phyloP scores from a whole-genome alignment of 495 filamentous ascomycete genomes.

The Aspergillus olivimuriae region DNA sequence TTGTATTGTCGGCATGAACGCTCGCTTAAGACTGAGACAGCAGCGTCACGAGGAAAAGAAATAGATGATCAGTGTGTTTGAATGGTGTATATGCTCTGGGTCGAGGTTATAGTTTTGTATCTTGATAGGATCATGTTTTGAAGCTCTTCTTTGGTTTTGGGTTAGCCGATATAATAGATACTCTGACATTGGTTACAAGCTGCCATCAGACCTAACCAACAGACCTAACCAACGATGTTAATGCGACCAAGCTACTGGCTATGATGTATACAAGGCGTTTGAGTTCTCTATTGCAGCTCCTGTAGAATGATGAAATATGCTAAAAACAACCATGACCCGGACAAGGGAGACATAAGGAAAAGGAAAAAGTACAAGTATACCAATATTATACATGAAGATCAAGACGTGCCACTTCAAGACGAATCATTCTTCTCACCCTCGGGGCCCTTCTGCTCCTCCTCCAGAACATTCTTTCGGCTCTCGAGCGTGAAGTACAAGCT shows the following conservation, averaged over 20 bases:
- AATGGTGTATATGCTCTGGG: no score
- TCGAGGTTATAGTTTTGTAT: no score
- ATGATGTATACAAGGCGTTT: neutral
- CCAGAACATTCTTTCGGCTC: conserved; percentile 65
- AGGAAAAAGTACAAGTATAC: conserved; percentile 12
- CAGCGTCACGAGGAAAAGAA: conserved; percentile 2
- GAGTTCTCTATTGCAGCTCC: conserved; percentile 8
- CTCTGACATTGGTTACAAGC: no score
- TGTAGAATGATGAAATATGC: conserved; percentile 9
- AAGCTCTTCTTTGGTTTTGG: no score
- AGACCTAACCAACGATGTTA: no score
- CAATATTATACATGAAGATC: conserved; percentile 34
- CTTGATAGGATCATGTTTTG: no score
- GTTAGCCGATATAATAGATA: no score
- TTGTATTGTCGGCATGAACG: conserved; percentile 89
- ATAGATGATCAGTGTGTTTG: no score
- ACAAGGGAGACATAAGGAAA: conserved; percentile 3
- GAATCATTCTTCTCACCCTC: conserved; percentile 31
- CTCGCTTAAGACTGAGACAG: conserved; percentile 54
- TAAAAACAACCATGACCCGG: conserved; percentile 17
- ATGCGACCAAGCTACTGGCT: neutral
- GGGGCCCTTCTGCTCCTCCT: conserved; percentile 55
- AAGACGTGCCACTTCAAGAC: conserved; percentile 9
- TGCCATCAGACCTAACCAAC: no score
- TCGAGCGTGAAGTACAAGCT: conserved; percentile 81